phyloP scores from a whole-genome alignment of 495 filamentous ascomycete species.

The Emericellopsis terricola region DNA sequence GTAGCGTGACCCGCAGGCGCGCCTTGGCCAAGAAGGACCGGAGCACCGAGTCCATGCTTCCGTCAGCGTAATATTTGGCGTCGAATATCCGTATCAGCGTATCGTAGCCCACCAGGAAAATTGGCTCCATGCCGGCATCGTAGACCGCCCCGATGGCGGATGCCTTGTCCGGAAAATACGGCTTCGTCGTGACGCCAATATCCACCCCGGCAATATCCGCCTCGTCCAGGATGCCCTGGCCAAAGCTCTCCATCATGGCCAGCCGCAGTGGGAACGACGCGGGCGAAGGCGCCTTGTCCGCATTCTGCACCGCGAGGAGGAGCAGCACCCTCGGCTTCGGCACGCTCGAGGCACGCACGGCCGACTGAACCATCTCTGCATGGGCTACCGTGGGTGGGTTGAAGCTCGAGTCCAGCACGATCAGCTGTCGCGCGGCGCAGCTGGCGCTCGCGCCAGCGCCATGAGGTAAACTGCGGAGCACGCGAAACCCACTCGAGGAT shows the following conservation, averaged over 20 bases:
- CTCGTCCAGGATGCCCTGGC: conserved; percentile 4
- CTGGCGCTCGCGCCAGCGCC: conserved; percentile 5
- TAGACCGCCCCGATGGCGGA: conserved; percentile 45
- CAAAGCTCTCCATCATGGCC: conserved; percentile 68
- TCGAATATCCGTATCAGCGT: conserved; percentile 72
- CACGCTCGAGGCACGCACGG: conserved; percentile 23
- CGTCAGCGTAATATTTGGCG: conserved; percentile 56
- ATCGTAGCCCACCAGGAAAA: conserved; percentile 77
- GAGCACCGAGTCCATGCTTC: conserved; percentile 29
- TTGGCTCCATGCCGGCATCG: conserved; percentile 31
- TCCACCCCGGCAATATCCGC: conserved; percentile 32
- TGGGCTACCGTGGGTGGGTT: conserved; percentile 85
- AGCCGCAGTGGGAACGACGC: conserved; percentile 68
- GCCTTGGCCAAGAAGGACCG: conserved; percentile 52
- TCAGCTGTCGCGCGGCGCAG: conserved; percentile 22
- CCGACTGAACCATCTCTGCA: conserved; percentile 51
- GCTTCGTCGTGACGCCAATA: conserved; percentile 62
- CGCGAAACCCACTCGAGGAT: conserved; percentile 35
- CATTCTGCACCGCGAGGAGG: conserved; percentile 78
- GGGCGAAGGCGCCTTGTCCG: conserved; percentile 77
- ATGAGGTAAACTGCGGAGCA: conserved; percentile 36
- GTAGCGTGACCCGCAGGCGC: conserved; percentile 51
- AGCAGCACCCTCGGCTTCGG: conserved; percentile 36
- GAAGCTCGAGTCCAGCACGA: conserved; percentile 88
- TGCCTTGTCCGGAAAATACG: conserved; percentile 77